A percentile compares a stretch with the other conserved stretches of the same genome.
These are phyloP conservation scores for Solanum chiquidenum DNA, from an alignment of 257 asterid genomes.

Conservation along the genomic window DNA sequence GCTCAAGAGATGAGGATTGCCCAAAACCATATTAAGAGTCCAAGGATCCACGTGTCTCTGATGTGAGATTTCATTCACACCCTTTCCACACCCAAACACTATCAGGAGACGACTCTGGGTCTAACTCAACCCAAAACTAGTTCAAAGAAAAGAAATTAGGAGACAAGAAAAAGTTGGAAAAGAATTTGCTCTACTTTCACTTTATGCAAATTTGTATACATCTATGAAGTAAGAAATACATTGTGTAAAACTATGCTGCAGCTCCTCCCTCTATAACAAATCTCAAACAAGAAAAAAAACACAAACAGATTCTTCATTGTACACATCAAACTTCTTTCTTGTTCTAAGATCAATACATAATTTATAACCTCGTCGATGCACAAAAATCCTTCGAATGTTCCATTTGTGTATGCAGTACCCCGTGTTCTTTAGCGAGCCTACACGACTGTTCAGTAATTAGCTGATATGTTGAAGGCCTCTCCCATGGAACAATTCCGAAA, in stretches of 20 bases:
- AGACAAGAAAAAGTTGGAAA: background rate
- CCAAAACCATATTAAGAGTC: background rate
- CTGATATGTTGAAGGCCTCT: conserved; percentile 44
- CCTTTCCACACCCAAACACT: background rate
- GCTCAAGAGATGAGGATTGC: background rate
- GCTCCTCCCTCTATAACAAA: background rate
- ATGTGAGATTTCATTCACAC: no score
- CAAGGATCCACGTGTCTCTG: no score
- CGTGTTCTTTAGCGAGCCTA: conserved; percentile 68
- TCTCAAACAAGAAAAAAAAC: background rate
- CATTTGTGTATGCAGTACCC: conserved; percentile 75
- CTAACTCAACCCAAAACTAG: background rate
- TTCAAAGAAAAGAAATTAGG: background rate
- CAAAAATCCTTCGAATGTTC: conserved; percentile 56
- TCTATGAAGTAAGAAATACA: background rate
- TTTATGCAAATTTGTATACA: background rate
- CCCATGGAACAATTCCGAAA: conserved; percentile 86
- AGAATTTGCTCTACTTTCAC: background rate
- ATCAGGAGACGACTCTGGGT: background rate
- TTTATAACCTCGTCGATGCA: conserved; percentile 7
- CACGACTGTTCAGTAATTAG: conserved; percentile 82
- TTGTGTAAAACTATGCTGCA: background rate
- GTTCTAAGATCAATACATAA: background rate
- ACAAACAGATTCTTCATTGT: background rate
- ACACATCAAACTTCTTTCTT: background rate